Evolutionary conservation across 495 filamentous ascomycete species (phyloP).

Genomic region (Penicillium steckii): DNA sequence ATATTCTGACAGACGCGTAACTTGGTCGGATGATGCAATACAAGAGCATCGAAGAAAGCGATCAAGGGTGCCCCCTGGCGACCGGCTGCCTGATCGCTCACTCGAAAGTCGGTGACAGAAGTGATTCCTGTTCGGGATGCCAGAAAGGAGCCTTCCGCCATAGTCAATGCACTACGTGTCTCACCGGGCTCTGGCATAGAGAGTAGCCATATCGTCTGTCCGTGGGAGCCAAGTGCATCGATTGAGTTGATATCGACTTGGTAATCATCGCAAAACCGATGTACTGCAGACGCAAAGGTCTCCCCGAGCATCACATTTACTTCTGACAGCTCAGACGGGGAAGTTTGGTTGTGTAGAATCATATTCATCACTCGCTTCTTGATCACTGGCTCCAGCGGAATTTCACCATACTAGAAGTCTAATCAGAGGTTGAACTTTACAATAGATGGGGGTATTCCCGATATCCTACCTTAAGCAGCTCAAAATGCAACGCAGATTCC

Average conservation of each 20-base stretch:
- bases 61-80: slow-evolving; percentile 46
- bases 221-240: slow-evolving; percentile 56
- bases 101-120: slow-evolving; percentile 45
- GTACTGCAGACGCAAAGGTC: slow-evolving; percentile 48
- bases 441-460: slow-evolving; percentile 34
- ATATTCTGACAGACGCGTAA: slow-evolving; percentile 59
- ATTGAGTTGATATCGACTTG: slow-evolving; percentile 45
- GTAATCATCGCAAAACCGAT: slow-evolving; percentile 46
- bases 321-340: slow-evolving; percentile 51
- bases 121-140: slow-evolving; percentile 45
- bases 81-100: slow-evolving; percentile 45
- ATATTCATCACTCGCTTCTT: slow-evolving; percentile 58
- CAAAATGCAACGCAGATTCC: slow-evolving; percentile 47
- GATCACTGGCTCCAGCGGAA: slow-evolving; percentile 49
- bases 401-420: slow-evolving; percentile 31
- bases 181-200: slow-evolving; percentile 51
- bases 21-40: slow-evolving; percentile 57
- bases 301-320: slow-evolving; percentile 54
- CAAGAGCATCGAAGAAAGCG: slow-evolving; percentile 48
- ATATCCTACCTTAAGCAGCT: slow-evolving; percentile 39
- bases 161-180: slow-evolving; percentile 47
- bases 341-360: slow-evolving; percentile 52
- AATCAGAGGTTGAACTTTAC: no score
- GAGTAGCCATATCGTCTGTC: slow-evolving; percentile 59
- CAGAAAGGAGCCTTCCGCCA: slow-evolving; percentile 45